A percentile compares a stretch with the other conserved stretches of the same genome.
These are phyloP conservation scores for Skeletonema grethae DNA, from an alignment of 108 stramenopile genomes.

Conservation along the genomic window DNA sequence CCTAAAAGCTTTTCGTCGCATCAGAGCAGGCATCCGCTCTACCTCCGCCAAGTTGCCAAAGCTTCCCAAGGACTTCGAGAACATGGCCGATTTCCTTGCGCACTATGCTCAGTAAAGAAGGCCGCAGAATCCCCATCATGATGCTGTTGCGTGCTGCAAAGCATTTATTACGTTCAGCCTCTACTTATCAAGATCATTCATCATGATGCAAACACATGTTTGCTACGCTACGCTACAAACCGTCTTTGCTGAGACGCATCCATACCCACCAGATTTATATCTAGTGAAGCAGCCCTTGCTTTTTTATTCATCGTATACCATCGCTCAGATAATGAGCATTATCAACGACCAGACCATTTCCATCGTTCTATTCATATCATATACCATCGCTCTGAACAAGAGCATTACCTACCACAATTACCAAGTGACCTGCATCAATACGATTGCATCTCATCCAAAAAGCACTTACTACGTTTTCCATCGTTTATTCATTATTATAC, in stretches of 20 bases:
- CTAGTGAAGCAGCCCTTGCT: too few relatives aligned
- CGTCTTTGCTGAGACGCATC: too few relatives aligned
- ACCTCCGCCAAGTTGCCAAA: background rate
- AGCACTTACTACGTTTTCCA: background rate
- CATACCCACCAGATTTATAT: background rate
- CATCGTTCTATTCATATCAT: background rate
- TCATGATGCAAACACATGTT: background rate
- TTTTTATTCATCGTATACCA: background rate
- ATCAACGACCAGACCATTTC: too few relatives aligned
- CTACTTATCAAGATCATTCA: background rate
- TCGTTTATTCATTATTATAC: background rate
- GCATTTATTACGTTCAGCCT: background rate
- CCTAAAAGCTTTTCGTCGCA: background rate
- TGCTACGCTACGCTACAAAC: background rate
- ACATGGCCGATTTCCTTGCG: slow-evolving; percentile 1
- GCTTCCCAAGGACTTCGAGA: background rate
- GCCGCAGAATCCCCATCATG: background rate
- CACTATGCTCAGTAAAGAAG: background rate
- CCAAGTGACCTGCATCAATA: background rate
- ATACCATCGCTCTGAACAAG: background rate
- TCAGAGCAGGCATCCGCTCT: background rate
- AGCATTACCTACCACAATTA: background rate
- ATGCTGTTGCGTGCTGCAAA: background rate
- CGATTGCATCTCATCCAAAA: background rate
- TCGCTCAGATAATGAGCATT: background rate